Conservation (phyloP, 371 early-diverging fungal species). For the Sporodiniella umbellata region DNA sequence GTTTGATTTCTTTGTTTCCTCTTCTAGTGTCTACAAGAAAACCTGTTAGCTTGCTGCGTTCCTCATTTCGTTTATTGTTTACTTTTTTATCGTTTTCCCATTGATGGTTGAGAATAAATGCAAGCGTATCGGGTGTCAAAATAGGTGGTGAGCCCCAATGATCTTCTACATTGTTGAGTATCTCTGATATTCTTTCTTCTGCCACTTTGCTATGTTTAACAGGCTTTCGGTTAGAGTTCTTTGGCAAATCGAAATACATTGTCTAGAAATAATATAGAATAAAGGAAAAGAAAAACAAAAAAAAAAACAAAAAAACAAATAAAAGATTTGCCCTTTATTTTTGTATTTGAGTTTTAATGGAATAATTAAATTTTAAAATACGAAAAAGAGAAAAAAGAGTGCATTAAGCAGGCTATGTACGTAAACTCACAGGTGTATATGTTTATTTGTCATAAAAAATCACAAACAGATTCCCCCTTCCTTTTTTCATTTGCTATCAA, state of each 20-base stretch:
- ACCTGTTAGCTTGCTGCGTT: not conserved
- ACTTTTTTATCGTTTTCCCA: slow-evolving; percentile 19
- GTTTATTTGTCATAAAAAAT: too few species aligned
- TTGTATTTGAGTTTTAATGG: too few species aligned
- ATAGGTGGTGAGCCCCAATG: slow-evolving; percentile 33
- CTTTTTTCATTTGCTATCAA: too few species aligned
- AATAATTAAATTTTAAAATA: too few species aligned
- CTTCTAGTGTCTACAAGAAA: not conserved
- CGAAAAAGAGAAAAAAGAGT: not conserved
- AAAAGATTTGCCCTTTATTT: too few species aligned
- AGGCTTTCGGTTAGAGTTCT: slow-evolving; percentile 7
- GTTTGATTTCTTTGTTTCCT: slow-evolving; percentile 4
- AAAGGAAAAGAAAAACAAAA: slow-evolving; percentile 4
- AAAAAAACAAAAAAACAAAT: slow-evolving; percentile 2
- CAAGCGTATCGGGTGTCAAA: slow-evolving; percentile 25
- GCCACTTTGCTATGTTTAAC: slow-evolving; percentile 1
- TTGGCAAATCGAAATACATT: slow-evolving; percentile 27
- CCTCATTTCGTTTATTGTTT: not conserved
- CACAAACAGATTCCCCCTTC: too few species aligned
- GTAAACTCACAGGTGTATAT: not conserved
- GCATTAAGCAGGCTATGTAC: not conserved
- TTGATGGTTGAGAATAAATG: slow-evolving; percentile 23
- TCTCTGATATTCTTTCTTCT: slow-evolving; percentile 25
- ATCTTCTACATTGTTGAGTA: slow-evolving; percentile 25
- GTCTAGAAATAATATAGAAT: not conserved